Percentiles rank a stretch among this genome's conserved stretches.
Evolutionary conservation across 202 grass and related monocot genomes (phyloP).

Genomic region (Schoenoplectus triqueter): DNA sequence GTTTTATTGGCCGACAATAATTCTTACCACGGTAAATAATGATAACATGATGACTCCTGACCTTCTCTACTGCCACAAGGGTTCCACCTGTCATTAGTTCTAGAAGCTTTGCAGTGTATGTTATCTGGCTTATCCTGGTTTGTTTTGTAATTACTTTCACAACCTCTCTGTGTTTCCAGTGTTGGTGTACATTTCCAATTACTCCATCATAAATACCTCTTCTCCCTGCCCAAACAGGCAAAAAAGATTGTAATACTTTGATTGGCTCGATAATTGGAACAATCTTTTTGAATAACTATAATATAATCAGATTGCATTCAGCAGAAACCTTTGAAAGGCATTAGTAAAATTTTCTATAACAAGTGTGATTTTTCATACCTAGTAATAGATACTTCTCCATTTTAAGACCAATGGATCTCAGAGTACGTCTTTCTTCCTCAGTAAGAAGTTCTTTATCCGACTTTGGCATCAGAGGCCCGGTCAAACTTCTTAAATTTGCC

Average conservation of each 20-base stretch:
- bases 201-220: conserved; percentile 84
- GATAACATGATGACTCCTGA: conserved; percentile 68
- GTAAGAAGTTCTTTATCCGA: conserved; percentile 76
- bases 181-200: conserved; percentile 84
- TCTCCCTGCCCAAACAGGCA: conserved; percentile 56
- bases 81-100: conserved; percentile 74
- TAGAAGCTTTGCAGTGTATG: conserved; percentile 64
- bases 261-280: conserved; percentile 16
- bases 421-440: conserved; percentile 72
- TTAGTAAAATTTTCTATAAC: neutral
- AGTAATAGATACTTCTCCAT: conserved; percentile 76
- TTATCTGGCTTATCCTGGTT: conserved; percentile 50
- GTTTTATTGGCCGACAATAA: conserved; percentile 57
- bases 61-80: conserved; percentile 66
- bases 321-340: neutral
- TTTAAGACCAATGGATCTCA: conserved; percentile 63
- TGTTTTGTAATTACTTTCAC: conserved; percentile 92
- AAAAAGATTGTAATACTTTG: conserved; percentile 12
- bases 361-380: conserved; percentile 42
- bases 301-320: neutral
- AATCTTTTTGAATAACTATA: neutral
- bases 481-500: conserved; percentile 62
- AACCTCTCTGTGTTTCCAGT: conserved; percentile 92
- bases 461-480: conserved; percentile 51
- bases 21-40: conserved; percentile 95